Percentiles rank a stretch among this genome's conserved stretches.
Conservation (phyloP, 2,329 filamentous ascomycete genomes). For the Ophiostoma australiae region DNA sequence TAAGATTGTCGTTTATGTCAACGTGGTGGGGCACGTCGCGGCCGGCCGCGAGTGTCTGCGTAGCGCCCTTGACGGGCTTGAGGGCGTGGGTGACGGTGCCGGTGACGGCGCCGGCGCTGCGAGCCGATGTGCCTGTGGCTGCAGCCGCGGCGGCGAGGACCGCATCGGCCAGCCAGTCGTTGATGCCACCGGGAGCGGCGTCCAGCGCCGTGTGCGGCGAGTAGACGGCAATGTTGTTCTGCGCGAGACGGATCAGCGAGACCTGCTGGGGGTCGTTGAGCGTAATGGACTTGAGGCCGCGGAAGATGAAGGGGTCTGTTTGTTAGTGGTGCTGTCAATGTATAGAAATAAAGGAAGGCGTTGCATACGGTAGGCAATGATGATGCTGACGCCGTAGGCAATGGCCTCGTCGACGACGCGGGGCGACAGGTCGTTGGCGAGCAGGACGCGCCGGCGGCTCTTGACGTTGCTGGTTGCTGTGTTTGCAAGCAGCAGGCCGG, state of each 20-base stretch:
- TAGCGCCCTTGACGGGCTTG: conserved; percentile 35
- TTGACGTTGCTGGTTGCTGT: conserved; percentile 32
- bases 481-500: conserved; percentile 66
- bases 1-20: conserved; percentile 29
- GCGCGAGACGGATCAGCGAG: conserved; percentile 73
- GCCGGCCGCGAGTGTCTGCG: conserved; percentile 35
- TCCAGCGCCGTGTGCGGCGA: conserved; percentile 94
- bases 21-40: background rate
- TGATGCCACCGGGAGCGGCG: conserved; percentile 76
- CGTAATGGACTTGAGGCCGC: conserved; percentile 82
- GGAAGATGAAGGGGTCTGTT: conserved; percentile 87
- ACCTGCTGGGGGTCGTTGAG: conserved; percentile 80
- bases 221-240: conserved; percentile 89
- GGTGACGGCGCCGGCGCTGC: conserved; percentile 30
- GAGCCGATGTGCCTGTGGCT: background rate
- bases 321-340: conserved; percentile 34
- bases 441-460: conserved; percentile 41
- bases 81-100: conserved; percentile 31
- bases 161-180: conserved; percentile 89
- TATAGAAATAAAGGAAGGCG: background rate
- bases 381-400: conserved; percentile 64
- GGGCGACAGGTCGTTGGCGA: conserved; percentile 84
- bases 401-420: conserved; percentile 90
- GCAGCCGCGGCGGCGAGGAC: conserved; percentile 42
- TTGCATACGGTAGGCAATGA: conserved; percentile 68